These are phyloP conservation scores for Podospora comata DNA, from an alignment of 495 filamentous ascomycete species.

Conservation along the genomic window DNA sequence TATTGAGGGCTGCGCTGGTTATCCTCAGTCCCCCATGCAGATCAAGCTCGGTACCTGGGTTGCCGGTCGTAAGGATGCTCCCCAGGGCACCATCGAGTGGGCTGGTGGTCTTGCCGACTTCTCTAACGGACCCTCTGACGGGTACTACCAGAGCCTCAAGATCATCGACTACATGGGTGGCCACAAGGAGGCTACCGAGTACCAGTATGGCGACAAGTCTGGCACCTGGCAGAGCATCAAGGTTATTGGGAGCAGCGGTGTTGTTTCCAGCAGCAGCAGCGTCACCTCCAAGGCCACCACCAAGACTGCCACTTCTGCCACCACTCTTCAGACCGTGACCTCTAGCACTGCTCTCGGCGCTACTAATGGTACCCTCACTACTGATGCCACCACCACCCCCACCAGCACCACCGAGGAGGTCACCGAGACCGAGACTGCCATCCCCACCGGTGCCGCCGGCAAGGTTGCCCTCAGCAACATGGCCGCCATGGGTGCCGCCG, in stretches of 20 bases:
- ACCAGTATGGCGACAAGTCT: conserved; percentile 67
- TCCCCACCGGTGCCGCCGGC: conserved; percentile 25
- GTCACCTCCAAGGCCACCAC: conserved; percentile 29
- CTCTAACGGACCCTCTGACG: conserved; percentile 70
- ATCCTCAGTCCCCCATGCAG: conserved; percentile 88
- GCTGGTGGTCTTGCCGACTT: conserved; percentile 81
- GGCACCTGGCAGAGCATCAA: conserved; percentile 78
- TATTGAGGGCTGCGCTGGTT: conserved; percentile 60
- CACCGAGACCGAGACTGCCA: conserved; percentile 2
- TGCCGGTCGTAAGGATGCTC: conserved; percentile 66
- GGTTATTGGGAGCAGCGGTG: conserved; percentile 65
- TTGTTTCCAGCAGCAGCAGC: conserved; percentile 50
- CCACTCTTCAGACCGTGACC: conserved; percentile 20
- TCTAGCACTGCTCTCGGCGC: conserved; percentile 15
- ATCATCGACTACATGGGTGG: conserved; percentile 89
- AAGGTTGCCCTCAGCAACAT: conserved; percentile 24
- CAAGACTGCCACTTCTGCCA: conserved; percentile 26
- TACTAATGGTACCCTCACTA: conserved; percentile 20
- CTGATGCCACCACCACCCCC: conserved; percentile 18
- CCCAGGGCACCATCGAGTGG: conserved; percentile 80
- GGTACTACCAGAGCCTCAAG: conserved; percentile 76
- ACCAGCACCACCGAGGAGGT: not conserved
- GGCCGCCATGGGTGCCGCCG: conserved; percentile 27
- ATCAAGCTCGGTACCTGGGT: conserved; percentile 85
- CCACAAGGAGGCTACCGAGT: conserved; percentile 57